These are phyloP conservation scores for Myxozyma sirexii DNA, from an alignment of 805 yeast genomes.

Conservation along the genomic window DNA sequence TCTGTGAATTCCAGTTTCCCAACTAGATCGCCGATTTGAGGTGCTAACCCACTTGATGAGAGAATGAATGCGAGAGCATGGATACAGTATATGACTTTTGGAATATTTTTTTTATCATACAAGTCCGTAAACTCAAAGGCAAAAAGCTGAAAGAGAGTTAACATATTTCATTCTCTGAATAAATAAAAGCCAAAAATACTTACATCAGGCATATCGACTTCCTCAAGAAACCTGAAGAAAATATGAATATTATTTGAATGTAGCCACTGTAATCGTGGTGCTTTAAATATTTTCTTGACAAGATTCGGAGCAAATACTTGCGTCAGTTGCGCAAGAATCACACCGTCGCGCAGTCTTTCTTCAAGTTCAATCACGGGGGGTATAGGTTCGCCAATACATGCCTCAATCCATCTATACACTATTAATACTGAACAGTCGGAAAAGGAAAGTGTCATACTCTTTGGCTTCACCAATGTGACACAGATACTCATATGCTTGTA, in stretches of 20 bases:
- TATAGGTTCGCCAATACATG: conserved; percentile 58
- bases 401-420: conserved; percentile 63
- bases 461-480: conserved; percentile 83
- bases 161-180: not conserved
- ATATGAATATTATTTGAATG: conserved; percentile 91
- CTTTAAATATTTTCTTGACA: conserved; percentile 57
- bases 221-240: conserved; percentile 69
- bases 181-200: not conserved
- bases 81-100: conserved; percentile 89
- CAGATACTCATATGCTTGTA: conserved; percentile 71
- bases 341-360: conserved; percentile 79
- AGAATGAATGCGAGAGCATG: conserved; percentile 84
- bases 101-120: conserved; percentile 87
- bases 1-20: conserved; percentile 65
- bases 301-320: conserved; percentile 68
- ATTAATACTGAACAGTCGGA: not conserved
- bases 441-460: conserved; percentile 40
- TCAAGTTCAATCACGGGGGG: conserved; percentile 63
- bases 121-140: conserved; percentile 90
- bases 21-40: conserved; percentile 58
- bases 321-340: conserved; percentile 76
- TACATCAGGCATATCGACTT: conserved; percentile 77
- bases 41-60: conserved; percentile 55
- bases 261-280: conserved; percentile 68
- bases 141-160: conserved; percentile 46